phyloP scores from a whole-genome alignment of 805 yeast genomes.

The Starmerella etchellsii region DNA sequence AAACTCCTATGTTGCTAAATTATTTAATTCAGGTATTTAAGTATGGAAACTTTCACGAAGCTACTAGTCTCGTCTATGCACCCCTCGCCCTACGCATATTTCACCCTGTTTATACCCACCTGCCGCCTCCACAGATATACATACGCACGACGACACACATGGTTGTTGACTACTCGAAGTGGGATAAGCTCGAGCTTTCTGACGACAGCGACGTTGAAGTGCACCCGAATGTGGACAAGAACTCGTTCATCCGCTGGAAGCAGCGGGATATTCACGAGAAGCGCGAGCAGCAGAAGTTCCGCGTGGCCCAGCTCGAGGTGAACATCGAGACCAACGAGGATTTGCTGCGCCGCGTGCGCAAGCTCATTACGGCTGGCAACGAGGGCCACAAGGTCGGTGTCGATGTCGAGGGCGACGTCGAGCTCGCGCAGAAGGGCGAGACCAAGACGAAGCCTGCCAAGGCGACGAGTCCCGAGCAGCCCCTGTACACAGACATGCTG shows the following conservation, averaged over 20 bases:
- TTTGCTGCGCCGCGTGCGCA: conserved; percentile 61
- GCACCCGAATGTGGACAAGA: conserved; percentile 94
- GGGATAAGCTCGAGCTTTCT: conserved; percentile 93
- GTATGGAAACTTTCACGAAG: no score
- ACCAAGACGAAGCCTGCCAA: conserved; percentile 23
- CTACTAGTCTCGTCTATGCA: no score
- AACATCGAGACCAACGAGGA: conserved; percentile 72
- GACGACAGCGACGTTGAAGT: conserved; percentile 97
- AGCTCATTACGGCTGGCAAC: conserved; percentile 36
- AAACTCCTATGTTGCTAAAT: no score
- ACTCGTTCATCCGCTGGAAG: conserved; percentile 86
- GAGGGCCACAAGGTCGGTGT: conserved; percentile 23
- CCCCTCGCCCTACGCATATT: no score
- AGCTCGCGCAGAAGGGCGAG: conserved; percentile 19
- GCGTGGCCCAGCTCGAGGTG: conserved; percentile 60
- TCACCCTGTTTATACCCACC: no score
- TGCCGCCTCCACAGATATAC: no score
- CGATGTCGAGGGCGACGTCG: conserved; percentile 20
- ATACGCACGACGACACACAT: conserved; percentile 29
- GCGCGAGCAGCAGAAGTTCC: conserved; percentile 65
- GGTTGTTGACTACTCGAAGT: conserved; percentile 90
- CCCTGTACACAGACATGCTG: conserved; percentile 79
- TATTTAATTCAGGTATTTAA: no score
- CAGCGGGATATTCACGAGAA: conserved; percentile 95
- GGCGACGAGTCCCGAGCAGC: conserved; percentile 25